Evolutionary conservation across 495 filamentous ascomycete genomes (phyloP), one percentile per base, ranked within the genome.

Genomic region (Coniosporium apollinis): DNA sequence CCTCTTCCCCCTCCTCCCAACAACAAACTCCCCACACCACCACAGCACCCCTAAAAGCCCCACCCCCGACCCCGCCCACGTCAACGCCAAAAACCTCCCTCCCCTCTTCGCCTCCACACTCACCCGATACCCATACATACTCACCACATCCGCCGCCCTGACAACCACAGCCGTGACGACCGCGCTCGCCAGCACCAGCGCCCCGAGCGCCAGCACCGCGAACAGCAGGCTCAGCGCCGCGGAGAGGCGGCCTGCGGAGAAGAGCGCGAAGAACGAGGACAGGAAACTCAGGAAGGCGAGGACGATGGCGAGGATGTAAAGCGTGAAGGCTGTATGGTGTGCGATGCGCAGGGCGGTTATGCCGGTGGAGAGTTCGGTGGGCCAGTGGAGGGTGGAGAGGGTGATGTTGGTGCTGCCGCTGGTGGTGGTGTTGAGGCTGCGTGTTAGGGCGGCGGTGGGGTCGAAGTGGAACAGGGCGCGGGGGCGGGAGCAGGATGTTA

Each of bases 221-320:
- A 72, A 37, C 42, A 61, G 51, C 31, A 62, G 38, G 44, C 68
- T 61, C 33, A 59, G 38, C 28, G 67, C 39, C 0, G 58, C 57
- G 20, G 55, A 31, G 22, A 58, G 17, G 13, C 59, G 52, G 2
- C 59, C 55, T 1, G 53, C 44, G 9, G 50, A 41, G 13, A 70
- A 41, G 30, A 69, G 19, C 5, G 52, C 58, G 9, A 58, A 34
- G 25, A 69, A 33, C 13, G 66, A 59, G 2, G 55, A 46, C 3
- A 84, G 28, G 26, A 82, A 52, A 4, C 64, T 56, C 6, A 76
- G 42, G 8, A 69, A 73, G 15, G 69, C 60, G 11, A 75, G 57
- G 3, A 56, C 70, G 22, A 72, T 64, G 2, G 65, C 74, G 6
- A 83, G 60, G 40, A 64, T 67, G 48, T 81, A 82, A 34, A 85